Evolutionary conservation across 495 filamentous ascomycete species (phyloP), one percentile per base, ranked within the genome.

Genomic region (Haplographium delicatum): DNA sequence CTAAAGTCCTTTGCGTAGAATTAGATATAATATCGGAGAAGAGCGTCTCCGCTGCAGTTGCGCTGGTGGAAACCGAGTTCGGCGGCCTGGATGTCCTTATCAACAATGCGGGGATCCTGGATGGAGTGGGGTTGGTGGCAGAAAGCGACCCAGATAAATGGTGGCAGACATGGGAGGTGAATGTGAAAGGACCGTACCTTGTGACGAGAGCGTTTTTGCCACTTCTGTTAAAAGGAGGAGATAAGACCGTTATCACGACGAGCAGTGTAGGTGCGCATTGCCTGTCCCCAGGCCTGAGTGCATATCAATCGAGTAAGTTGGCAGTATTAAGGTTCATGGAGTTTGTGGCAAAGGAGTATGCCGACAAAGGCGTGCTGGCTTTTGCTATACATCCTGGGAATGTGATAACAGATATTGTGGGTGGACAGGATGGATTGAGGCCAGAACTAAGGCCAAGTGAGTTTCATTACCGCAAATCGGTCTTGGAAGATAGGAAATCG

Each of bases 101-200:
- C 11, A 80, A 80, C 55, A 84, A 83, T 47, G 76, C 79, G 1
- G 80, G 77, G 1, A 49, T 62, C 1, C 72, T 76, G 68, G 26
- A 37, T 67, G 41, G 44, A n/a, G 42, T 45, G 0, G 47, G 54
- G 2, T 33, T 51, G 2, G 72, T 68, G 30, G 65, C 67, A 3
- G 69, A 74, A 16, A 20, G 25, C 11, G 41, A 60, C 35, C 44
- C 44, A 1, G 58, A 57, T 2, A 40, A 38, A n/a, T 75, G 65
- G 64, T 72, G 69, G 68, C 57, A 50, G 15, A 61, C 57, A 16
- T 65, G 53, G 50, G 56, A 74, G 45, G 62, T 70, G 31, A 72
- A 74, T 55, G 39, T 72, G 13, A 69, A 69, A 31, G 73, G 73
- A 19, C 58, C 65, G 5, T 72, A 67, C 49, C 60, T 69, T 40